These are phyloP conservation scores for Malus hybrid DNA, from an alignment of 331 rosid genomes.

Conservation along the genomic window DNA sequence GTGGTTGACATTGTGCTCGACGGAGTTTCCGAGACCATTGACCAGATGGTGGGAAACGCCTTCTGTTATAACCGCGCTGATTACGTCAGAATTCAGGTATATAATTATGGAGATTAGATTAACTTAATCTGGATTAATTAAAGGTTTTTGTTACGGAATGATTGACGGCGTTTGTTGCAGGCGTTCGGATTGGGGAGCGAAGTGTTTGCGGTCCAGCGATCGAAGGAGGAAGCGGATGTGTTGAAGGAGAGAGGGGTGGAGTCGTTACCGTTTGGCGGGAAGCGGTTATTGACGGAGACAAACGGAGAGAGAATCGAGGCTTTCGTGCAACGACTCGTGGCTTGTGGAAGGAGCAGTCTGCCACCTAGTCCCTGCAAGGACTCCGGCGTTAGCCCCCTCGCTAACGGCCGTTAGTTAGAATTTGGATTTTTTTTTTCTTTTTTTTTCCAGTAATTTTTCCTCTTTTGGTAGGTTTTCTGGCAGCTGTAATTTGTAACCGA, in stretches of 20 bases:
- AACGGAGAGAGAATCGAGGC: constrained; percentile 81
- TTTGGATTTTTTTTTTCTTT: too few relatives aligned
- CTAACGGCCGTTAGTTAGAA: constrained; percentile 46
- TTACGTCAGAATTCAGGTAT: constrained; percentile 91
- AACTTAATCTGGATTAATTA: neutral
- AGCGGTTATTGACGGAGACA: constrained; percentile 87
- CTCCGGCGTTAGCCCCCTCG: constrained; percentile 44
- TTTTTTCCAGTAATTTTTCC: neutral
- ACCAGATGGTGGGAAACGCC: constrained; percentile 93
- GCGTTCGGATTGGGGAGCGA: constrained; percentile 50
- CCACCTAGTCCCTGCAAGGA: constrained; percentile 81
- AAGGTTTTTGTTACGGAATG: neutral
- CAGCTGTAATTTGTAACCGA: constrained; percentile 23
- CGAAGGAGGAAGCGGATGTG: constrained; percentile 46
- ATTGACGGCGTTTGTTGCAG: constrained; percentile 40
- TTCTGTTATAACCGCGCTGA: constrained; percentile 91
- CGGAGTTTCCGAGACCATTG: constrained; percentile 89
- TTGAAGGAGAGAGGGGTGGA: constrained; percentile 68
- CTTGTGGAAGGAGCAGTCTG: constrained; percentile 56
- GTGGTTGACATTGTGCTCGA: constrained; percentile 79
- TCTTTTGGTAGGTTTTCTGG: constrained; percentile 7
- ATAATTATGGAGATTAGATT: neutral
- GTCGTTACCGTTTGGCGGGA: constrained; percentile 98
- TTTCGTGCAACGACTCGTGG: constrained; percentile 72
- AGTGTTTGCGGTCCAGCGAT: constrained; percentile 16